Percentiles rank a stretch among this genome's conserved stretches.
phyloP scores from a whole-genome alignment of 352 stramenopile genomes.

The Pythium brachiatum region DNA sequence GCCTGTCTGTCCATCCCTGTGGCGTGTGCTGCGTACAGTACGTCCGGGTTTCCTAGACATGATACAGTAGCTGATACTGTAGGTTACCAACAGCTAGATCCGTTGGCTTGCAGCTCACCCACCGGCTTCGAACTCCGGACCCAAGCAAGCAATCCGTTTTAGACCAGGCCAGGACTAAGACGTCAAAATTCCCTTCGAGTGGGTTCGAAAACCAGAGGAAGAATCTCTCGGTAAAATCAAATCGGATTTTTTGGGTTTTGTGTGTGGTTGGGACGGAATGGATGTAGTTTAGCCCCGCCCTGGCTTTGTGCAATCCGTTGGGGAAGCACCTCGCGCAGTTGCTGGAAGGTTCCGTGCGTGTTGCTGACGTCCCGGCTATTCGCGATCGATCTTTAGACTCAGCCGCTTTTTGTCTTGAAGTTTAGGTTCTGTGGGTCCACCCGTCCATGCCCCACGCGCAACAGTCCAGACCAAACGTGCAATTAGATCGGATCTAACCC shows the following conservation, averaged over 20 bases:
- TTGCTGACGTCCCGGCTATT: conserved; percentile 12
- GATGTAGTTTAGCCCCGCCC: not conserved
- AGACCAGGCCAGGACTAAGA: not conserved
- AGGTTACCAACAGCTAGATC: not conserved
- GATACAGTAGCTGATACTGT: not conserved
- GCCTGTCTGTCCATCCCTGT: not conserved
- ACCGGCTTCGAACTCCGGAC: not conserved
- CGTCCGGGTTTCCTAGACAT: not conserved
- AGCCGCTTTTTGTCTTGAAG: conserved; percentile 11
- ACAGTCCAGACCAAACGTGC: not conserved
- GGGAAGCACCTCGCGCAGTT: conserved; percentile 14
- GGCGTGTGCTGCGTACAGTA: not conserved
- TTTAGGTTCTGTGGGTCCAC: conserved; percentile 2
- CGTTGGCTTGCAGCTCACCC: not conserved
- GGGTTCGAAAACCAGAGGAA: not conserved
- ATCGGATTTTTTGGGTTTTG: conserved; percentile 4
- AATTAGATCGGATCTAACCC: not conserved
- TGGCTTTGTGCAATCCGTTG: not conserved
- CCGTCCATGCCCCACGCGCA: not conserved
- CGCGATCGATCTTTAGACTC: not conserved
- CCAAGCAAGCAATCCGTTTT: not conserved
- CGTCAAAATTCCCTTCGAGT: not conserved
- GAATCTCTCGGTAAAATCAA: not conserved
- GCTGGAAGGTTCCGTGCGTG: conserved; percentile 22
- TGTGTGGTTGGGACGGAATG: not conserved